phyloP scores from a whole-genome alignment of 345 rosid genomes.

The Eucalyptus pauciflora region DNA sequence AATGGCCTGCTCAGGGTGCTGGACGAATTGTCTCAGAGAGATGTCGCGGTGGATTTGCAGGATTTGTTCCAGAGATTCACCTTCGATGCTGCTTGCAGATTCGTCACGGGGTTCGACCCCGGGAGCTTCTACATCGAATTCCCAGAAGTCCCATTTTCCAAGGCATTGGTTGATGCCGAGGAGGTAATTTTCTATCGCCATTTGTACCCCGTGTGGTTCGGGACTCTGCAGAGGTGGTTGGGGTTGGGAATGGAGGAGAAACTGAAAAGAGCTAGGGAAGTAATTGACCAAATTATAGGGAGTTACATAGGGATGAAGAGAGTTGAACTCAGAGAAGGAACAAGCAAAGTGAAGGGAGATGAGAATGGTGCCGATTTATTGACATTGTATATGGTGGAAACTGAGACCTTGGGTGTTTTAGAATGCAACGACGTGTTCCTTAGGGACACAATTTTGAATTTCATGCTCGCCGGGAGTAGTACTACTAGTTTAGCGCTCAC shows the following conservation, averaged over 20 bases:
- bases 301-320: slow-evolving; percentile 15
- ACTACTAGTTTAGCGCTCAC: slow-evolving; percentile 16
- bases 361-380: slow-evolving; percentile 16
- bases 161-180: slow-evolving; percentile 28
- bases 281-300: slow-evolving; percentile 2
- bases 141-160: slow-evolving; percentile 11
- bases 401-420: neutral
- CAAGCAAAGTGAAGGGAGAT: neutral
- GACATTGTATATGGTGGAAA: slow-evolving; percentile 17
- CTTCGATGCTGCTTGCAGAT: slow-evolving; percentile 19
- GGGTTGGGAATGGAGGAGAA: neutral
- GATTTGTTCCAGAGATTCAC: slow-evolving; percentile 35
- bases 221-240: slow-evolving; percentile 35
- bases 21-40: slow-evolving; percentile 14
- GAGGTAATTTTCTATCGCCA: slow-evolving; percentile 36
- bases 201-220: slow-evolving; percentile 10
- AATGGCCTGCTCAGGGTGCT: slow-evolving; percentile 32
- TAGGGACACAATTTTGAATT: slow-evolving; percentile 35
- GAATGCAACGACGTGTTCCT: slow-evolving; percentile 19
- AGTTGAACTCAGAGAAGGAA: neutral
- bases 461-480: slow-evolving; percentile 42
- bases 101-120: slow-evolving; percentile 35
- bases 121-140: slow-evolving; percentile 19
- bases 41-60: slow-evolving; percentile 19
- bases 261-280: slow-evolving; percentile 10